Conservation (phyloP, 805 yeast genomes). For the Ogataea trehaloabstinens region DNA sequence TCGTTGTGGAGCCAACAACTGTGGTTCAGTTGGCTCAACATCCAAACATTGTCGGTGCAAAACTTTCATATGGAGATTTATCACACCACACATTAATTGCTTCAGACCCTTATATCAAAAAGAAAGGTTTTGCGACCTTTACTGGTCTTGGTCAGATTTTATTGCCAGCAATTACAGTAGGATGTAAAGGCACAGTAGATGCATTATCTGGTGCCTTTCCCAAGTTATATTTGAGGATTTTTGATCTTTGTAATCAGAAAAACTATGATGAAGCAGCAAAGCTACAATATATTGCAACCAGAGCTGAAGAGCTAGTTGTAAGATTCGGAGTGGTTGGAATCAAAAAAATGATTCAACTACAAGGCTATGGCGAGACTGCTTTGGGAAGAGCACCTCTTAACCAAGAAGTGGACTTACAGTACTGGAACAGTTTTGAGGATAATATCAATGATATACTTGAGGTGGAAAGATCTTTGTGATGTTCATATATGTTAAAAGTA, state of each 20-base stretch:
- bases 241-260: conserved; percentile 38
- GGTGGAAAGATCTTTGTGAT: conserved; percentile 5
- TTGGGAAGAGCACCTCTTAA: conserved; percentile 48
- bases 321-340: conserved; percentile 46
- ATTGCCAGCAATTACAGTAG: conserved; percentile 45
- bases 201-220: conserved; percentile 55
- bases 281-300: conserved; percentile 41
- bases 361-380: conserved; percentile 43
- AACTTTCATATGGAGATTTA: conserved; percentile 51
- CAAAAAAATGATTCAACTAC: conserved; percentile 40
- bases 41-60: conserved; percentile 50
- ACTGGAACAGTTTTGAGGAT: conserved; percentile 25
- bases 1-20: conserved; percentile 37
- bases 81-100: conserved; percentile 46
- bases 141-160: conserved; percentile 54
- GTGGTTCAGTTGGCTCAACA: conserved; percentile 41
- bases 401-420: conserved; percentile 32
- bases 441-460: conserved; percentile 8
- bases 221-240: conserved; percentile 43
- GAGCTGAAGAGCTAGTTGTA: conserved; percentile 46
- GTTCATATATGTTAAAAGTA: not conserved
- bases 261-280: conserved; percentile 39
- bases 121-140: conserved; percentile 41
- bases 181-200: conserved; percentile 51
- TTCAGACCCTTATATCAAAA: conserved; percentile 36